Percentiles rank a stretch among this genome's conserved stretches.
These are phyloP conservation scores for Pelargonium nanum DNA, from an alignment of 345 rosid species.

Conservation along the genomic window DNA sequence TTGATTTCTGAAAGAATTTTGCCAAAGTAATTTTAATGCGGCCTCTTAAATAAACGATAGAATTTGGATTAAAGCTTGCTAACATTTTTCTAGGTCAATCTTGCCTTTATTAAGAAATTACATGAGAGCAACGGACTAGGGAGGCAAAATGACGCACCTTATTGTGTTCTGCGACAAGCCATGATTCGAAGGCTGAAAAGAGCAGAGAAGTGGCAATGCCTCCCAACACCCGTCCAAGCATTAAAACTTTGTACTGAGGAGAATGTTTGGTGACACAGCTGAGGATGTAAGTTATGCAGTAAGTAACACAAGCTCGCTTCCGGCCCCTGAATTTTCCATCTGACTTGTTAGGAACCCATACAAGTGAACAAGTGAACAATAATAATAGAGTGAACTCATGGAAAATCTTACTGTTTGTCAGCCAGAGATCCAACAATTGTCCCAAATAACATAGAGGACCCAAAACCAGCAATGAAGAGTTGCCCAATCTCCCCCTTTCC, in stretches of 20 bases:
- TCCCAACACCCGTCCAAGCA: slow-evolving; percentile 90
- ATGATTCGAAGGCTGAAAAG: slow-evolving; percentile 84
- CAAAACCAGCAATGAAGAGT: slow-evolving; percentile 96
- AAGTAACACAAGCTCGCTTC: slow-evolving; percentile 77
- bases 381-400: background rate
- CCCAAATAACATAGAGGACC: slow-evolving; percentile 93
- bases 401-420: slow-evolving; percentile 67
- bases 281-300: slow-evolving; percentile 73
- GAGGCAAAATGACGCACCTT: slow-evolving; percentile 41
- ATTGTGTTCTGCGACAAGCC: slow-evolving; percentile 97
- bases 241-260: slow-evolving; percentile 79
- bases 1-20: too few species aligned
- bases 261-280: slow-evolving; percentile 93
- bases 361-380: background rate
- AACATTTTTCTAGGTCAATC: background rate
- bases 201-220: slow-evolving; percentile 93
- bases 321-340: slow-evolving; percentile 50
- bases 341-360: background rate
- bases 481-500: slow-evolving; percentile 88
- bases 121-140: background rate
- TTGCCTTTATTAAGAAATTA: background rate
- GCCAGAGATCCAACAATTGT: slow-evolving; percentile 97
- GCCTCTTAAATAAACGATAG: too few species aligned
- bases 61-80: too few species aligned
- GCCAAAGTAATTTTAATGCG: too few species aligned